Conservation (phyloP, 345 rosid genomes). For the Citrus trifoliata region DNA sequence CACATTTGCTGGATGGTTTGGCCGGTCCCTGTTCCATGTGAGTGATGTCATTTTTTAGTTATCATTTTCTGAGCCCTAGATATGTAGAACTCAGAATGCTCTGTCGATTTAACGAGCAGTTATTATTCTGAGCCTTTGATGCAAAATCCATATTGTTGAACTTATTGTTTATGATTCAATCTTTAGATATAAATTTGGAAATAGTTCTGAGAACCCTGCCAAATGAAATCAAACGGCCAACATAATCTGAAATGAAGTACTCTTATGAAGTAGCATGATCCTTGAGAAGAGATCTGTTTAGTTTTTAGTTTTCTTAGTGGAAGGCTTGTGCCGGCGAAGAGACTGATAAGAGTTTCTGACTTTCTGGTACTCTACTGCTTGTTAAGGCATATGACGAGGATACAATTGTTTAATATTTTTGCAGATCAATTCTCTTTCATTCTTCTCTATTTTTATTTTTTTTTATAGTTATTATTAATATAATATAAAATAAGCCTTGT, state of each 20-base stretch:
- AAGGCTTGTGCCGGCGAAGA: background rate
- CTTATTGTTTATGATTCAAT: conserved; percentile 6
- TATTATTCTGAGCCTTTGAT: background rate
- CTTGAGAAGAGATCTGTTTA: background rate
- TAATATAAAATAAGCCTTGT: background rate
- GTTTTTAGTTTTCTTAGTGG: background rate
- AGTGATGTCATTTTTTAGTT: conserved; percentile 26
- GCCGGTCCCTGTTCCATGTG: conserved; percentile 92
- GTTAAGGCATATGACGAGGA: background rate
- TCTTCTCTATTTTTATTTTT: no score
- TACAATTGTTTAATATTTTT: background rate
- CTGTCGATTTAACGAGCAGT: background rate
- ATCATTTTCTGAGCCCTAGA: background rate
- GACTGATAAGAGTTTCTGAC: background rate
- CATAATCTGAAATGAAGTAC: background rate
- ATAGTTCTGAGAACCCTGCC: background rate
- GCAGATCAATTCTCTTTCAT: background rate
- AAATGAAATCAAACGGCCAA: background rate
- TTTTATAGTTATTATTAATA: no score
- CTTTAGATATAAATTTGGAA: background rate
- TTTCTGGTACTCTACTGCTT: background rate
- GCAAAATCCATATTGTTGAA: background rate
- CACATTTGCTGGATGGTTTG: conserved; percentile 99
- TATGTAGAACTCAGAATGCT: background rate
- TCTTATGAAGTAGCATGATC: background rate